phyloP scores from a whole-genome alignment of 305 asterid species.

The Fraxinus ornus region DNA sequence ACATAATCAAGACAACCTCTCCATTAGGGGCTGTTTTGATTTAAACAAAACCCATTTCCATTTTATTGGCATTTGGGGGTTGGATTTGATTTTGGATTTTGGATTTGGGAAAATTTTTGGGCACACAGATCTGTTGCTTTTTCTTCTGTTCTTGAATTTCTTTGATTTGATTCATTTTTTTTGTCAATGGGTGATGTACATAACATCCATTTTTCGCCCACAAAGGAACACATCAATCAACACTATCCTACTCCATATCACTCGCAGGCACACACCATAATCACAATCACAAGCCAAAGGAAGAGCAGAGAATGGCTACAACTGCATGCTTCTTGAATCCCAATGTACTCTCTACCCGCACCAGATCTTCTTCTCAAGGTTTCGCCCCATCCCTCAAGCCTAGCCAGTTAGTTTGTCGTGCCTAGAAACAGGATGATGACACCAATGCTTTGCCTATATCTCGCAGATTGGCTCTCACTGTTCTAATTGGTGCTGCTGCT shows the following conservation, averaged over 20 bases:
- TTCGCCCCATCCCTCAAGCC: conserved; percentile 25
- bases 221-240: conserved; percentile 25
- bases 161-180: background rate
- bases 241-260: background rate
- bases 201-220: conserved; percentile 37
- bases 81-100: background rate
- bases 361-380: conserved; percentile 34
- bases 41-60: background rate
- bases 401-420: background rate
- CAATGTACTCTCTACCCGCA: conserved; percentile 49
- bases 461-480: conserved; percentile 74
- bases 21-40: background rate
- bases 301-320: conserved; percentile 49
- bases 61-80: background rate
- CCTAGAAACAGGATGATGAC: conserved; percentile 23
- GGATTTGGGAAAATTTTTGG: background rate
- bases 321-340: conserved; percentile 80
- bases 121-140: background rate
- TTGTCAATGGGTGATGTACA: conserved; percentile 36
- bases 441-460: conserved; percentile 38
- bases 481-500: conserved; percentile 80
- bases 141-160: background rate
- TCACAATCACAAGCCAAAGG: conserved; percentile 2
- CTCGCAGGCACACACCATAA: background rate
- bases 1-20: background rate